These are phyloP conservation scores for Umbelopsis vinacea DNA, from an alignment of 192 early-diverging fungal species.

Conservation along the genomic window DNA sequence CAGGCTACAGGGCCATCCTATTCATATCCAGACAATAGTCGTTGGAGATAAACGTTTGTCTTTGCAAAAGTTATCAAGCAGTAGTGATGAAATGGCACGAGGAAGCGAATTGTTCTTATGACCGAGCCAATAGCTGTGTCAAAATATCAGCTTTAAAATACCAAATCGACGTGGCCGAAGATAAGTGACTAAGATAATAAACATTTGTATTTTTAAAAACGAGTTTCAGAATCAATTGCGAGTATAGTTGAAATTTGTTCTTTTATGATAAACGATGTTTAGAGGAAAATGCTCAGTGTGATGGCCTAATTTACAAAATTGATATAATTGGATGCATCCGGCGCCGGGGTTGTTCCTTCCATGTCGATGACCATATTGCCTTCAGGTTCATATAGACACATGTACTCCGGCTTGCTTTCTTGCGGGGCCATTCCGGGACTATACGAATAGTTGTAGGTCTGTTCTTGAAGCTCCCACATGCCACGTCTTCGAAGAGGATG, in stretches of 20 bases:
- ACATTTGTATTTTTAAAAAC: background rate
- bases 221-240: background rate
- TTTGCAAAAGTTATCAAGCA: too few species aligned
- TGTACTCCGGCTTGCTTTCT: conserved; percentile 53
- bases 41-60: background rate
- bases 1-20: conserved; percentile 7
- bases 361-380: conserved; percentile 15
- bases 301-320: conserved; percentile 5
- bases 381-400: conserved; percentile 63
- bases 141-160: too few species aligned
- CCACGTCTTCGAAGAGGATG: conserved; percentile 59
- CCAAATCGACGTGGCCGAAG: too few species aligned
- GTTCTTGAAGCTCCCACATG: conserved; percentile 91
- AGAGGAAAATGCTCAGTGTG: background rate
- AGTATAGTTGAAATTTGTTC: too few species aligned
- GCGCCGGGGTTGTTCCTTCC: conserved; percentile 9
- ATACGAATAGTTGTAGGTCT: conserved; percentile 82
- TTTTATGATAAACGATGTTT: background rate
- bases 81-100: too few species aligned
- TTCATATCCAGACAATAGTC: background rate
- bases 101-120: too few species aligned
- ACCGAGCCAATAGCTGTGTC: too few species aligned
- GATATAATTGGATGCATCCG: background rate
- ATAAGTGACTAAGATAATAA: too few species aligned
- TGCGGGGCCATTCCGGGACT: conserved; percentile 41